Evolutionary conservation across 352 stramenopile genomes (phyloP), one percentile per base, ranked within the genome.

Genomic region (Pythium rishiriense): DNA sequence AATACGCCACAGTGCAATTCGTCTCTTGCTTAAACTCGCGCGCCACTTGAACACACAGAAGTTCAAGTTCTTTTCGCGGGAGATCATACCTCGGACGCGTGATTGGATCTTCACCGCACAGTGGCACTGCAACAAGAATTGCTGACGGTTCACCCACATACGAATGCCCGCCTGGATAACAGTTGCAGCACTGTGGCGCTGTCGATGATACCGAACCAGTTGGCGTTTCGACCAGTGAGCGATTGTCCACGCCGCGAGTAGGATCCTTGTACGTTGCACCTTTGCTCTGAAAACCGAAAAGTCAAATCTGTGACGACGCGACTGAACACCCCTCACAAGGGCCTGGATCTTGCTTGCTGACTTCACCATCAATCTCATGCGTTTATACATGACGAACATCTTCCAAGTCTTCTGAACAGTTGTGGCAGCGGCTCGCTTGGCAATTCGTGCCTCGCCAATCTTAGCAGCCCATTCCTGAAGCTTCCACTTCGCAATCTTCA

Each of bases 401-500:
- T 49, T 48, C 61, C 48, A 61, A 4, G 31, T 72, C 58, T 79
- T 85, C 62, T 88, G 79, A 50, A 88, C 81, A 0, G n/a, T 59
- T 17, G 73, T 58, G 37, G 70, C 66, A 29, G 76, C 69, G 22
- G 60, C 59, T 15, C 77, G 67, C 14, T 61, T 5, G 31, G 14
- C 22, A 41, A 67, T 15, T 24, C 69, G 70, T 66, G 42, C 28
- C 0, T 31, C 17, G 8, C 28, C 35, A 15, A 66, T 25, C 12
- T 24, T 41, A 6, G 26, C 21, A 0, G 51, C 56, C 64, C 64
- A 71, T 12, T 47, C 25, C 19, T 63, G 31, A 25, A 71, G 31
- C 43, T 63, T 66, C 64, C 64, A 71, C 52, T 58, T 66, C 6
- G 57, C 64, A 26, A 71, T 63, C 57, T 58, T 63, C 3, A 39